Evolutionary conservation across 2,329 filamentous ascomycete genomes (phyloP), one percentile per base, ranked within the genome.

Genomic region (Epichloe typhina): DNA sequence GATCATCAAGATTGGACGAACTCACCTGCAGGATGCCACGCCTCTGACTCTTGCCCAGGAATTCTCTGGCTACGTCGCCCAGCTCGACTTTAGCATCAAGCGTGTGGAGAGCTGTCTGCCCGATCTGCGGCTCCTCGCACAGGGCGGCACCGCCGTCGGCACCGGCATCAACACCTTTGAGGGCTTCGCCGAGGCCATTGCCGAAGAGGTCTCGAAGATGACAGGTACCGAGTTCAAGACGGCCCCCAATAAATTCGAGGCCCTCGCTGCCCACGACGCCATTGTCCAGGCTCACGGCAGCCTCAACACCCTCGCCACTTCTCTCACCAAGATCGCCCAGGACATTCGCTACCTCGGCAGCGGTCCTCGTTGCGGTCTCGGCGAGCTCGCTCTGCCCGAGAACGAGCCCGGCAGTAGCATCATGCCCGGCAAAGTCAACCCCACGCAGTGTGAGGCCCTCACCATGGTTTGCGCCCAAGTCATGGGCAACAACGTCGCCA

Each of bases 371-470:
- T 97, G 93, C 70, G 93, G 93, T 63, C 84, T 97, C 21, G 91
- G 90, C 58, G 93, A 98, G 75, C 80, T 98, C 56, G 80, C 80
- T 64, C 82, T 98, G 48, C 93, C 93, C 26, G 93, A 98, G 75
- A 98, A 98, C 73, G 93, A 98, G 76, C 93, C 93, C 36, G 91
- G 91, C 57, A 93, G 86, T 64, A 94, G 87, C 61, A 97, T 98
- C 76, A 98, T 98, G 93, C 93, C 93, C 43, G 93, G 93, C 64
- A 98, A 98, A 77, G 93, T 98, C 67, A 98, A 98, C 76, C 93
- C 93, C 35, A 98, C 93, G 35, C 93, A 98, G 73, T 95, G 89
- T 72, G 93, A 98, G 76, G 87, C 89, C 55, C 74, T 98, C 68
- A 97, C 93, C 61, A 98, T 98, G 93, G 77, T 97, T 54, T 96